A percentile compares a stretch with the other conserved stretches of the same genome.
phyloP scores from a whole-genome alignment of 2,329 filamentous ascomycete species.

The Botrytis cinerea region DNA sequence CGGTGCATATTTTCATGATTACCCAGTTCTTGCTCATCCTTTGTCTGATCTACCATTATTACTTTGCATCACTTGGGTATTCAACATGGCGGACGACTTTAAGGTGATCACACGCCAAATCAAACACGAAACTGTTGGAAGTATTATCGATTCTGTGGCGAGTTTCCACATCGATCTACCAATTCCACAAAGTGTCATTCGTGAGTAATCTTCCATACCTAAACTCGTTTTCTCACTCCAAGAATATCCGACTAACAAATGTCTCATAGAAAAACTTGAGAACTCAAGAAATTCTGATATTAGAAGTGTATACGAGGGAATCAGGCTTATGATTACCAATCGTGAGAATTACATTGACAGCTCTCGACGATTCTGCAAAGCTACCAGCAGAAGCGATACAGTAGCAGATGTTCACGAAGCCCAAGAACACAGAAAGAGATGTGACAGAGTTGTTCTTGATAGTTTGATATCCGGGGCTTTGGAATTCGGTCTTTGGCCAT shows the following conservation, averaged over 20 bases:
- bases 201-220: background rate
- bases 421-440: background rate
- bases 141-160: background rate
- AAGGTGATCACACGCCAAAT: background rate
- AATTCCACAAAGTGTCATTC: background rate
- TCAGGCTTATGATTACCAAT: background rate
- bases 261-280: background rate
- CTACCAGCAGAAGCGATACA: background rate
- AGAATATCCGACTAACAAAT: background rate
- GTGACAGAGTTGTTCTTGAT: background rate
- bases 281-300: background rate
- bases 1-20: background rate
- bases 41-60: background rate
- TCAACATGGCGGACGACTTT: background rate
- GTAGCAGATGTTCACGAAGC: background rate
- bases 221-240: background rate
- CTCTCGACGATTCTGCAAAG: background rate
- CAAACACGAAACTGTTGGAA: background rate
- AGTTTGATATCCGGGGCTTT: background rate
- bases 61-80: background rate
- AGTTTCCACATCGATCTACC: background rate
- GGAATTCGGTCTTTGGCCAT: background rate
- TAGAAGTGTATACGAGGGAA: background rate
- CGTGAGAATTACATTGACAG: background rate
- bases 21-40: background rate